A percentile compares a stretch with the other conserved stretches of the same genome.
Conservation (phyloP, 768 basidiomycete species). For the Tubosaeta sp. region DNA sequence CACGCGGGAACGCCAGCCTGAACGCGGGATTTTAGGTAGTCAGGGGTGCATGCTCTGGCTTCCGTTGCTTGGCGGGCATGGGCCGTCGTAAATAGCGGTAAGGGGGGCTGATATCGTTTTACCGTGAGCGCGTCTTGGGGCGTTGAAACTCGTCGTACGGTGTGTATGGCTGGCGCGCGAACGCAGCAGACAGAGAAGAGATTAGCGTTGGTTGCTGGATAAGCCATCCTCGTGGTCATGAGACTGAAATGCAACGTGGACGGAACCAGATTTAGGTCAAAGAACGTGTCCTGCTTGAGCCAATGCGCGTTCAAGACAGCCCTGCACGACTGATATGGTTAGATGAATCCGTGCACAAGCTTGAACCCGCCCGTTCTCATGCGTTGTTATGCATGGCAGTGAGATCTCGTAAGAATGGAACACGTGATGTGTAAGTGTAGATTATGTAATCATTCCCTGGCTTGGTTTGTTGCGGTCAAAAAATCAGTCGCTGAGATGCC, state of each 20-base stretch:
- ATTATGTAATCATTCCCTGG: conserved; percentile 27
- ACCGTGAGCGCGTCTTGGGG: not conserved
- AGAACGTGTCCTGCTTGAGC: not conserved
- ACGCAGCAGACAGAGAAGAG: conserved; percentile 7
- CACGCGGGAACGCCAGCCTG: not conserved
- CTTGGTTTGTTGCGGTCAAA: conserved; percentile 10
- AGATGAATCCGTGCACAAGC: conserved; percentile 11
- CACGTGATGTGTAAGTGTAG: not conserved
- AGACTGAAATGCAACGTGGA: too few species aligned
- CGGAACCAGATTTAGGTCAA: too few species aligned
- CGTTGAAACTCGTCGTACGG: not conserved
- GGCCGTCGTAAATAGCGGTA: not conserved
- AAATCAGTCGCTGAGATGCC: conserved; percentile 49
- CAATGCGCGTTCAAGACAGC: conserved; percentile 2
- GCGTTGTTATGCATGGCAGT: conserved; percentile 7
- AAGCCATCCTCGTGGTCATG: not conserved
- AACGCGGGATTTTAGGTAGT: not conserved
- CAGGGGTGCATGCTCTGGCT: not conserved
- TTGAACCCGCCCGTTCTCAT: conserved; percentile 17
- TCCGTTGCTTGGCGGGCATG: not conserved
- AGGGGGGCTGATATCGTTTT: not conserved
- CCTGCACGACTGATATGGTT: conserved; percentile 17
- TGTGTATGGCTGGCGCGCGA: not conserved
- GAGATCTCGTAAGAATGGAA: conserved; percentile 16
- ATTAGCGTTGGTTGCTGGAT: conserved; percentile 9